A percentile compares a stretch with the other conserved stretches of the same genome.
Evolutionary conservation across 345 rosid species (phyloP).

Genomic region (Salix viminalis): DNA sequence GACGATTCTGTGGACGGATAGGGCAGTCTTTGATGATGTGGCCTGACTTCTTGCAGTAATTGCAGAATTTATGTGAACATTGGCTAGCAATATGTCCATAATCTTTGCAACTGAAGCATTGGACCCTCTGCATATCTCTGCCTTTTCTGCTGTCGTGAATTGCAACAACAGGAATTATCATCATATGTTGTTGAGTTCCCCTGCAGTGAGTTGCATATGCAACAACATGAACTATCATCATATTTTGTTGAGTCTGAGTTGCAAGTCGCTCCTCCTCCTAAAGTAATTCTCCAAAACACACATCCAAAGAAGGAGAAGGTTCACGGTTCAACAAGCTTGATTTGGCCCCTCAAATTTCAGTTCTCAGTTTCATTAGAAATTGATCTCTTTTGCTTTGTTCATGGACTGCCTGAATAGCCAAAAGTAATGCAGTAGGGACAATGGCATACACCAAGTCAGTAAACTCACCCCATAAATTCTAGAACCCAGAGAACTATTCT

Average conservation of each 20-base stretch:
- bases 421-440: not conserved
- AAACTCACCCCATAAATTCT: conserved; percentile 1
- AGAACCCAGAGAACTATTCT: conserved; percentile 13
- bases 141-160: not conserved
- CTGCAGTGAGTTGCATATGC: not conserved
- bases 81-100: not conserved
- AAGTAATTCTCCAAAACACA: not conserved
- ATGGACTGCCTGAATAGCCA: not conserved
- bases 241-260: not conserved
- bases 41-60: not conserved
- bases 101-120: not conserved
- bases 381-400: conserved; percentile 4
- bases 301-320: conserved; percentile 3
- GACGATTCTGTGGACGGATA: not conserved
- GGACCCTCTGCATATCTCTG: not conserved
- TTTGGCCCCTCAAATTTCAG: not conserved
- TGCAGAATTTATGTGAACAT: not conserved
- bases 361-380: conserved; percentile 13
- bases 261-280: not conserved
- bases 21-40: conserved; percentile 11
- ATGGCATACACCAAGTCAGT: not conserved
- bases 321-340: not conserved
- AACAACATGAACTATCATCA: not conserved
- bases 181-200: not conserved
- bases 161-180: too few species aligned